phyloP scores from a whole-genome alignment of 2,329 filamentous ascomycete genomes.

The Delphinella strobiligena region DNA sequence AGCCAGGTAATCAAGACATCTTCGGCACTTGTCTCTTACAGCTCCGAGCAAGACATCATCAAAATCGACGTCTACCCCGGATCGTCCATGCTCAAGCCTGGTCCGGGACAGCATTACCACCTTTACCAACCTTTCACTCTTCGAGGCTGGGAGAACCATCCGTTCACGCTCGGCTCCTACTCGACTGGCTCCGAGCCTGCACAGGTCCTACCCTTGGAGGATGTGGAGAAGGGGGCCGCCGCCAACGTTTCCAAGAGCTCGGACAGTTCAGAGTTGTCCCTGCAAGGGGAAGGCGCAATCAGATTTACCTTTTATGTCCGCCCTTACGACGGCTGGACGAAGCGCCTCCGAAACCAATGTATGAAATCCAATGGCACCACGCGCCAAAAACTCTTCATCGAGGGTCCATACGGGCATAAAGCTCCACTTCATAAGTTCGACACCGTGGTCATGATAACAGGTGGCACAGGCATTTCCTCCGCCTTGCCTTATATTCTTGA shows the following conservation, averaged over 20 bases:
- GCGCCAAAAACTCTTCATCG: conserved; percentile 30
- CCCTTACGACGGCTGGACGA: conserved; percentile 40
- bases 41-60: conserved; percentile 32
- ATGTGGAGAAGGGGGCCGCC: not conserved
- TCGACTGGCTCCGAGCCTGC: not conserved
- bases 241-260: not conserved
- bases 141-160: conserved; percentile 39
- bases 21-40: conserved; percentile 29
- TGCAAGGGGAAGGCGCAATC: not conserved
- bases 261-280: not conserved
- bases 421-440: conserved; percentile 30
- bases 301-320: conserved; percentile 36
- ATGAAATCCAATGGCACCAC: conserved; percentile 15
- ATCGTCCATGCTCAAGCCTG: conserved; percentile 21
- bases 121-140: conserved; percentile 34
- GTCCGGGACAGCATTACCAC: conserved; percentile 39
- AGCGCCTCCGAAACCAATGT: conserved; percentile 29
- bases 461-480: conserved; percentile 38
- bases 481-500: conserved; percentile 18
- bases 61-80: conserved; percentile 32
- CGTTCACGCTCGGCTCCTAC: conserved; percentile 33
- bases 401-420: conserved; percentile 38
- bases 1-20: conserved; percentile 12
- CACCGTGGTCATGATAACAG: conserved; percentile 31
- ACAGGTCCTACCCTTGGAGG: not conserved